A percentile compares a stretch with the other conserved stretches of the same genome.
Conservation (phyloP, 2,329 filamentous ascomycete species). For the Verticillium albo-atrum region DNA sequence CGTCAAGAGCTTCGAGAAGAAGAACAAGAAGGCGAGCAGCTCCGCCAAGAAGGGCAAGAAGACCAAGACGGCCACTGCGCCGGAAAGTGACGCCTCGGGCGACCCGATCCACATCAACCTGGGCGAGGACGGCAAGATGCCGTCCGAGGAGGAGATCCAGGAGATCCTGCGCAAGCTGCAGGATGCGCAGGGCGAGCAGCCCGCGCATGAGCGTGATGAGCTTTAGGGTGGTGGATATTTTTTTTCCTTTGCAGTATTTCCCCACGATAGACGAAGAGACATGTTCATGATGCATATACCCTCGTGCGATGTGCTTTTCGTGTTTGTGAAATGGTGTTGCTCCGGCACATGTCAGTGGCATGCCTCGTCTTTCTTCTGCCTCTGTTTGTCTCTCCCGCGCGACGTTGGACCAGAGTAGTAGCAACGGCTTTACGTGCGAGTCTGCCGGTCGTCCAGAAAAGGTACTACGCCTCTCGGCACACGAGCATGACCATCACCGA, state of each 20-base stretch:
- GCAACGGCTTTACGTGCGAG: background rate
- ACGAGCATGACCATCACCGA: background rate
- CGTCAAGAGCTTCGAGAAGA: slow-evolving; percentile 50
- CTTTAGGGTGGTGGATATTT: slow-evolving; percentile 18
- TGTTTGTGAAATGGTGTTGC: background rate
- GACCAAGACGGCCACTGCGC: slow-evolving; percentile 35
- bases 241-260: background rate
- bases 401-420: background rate
- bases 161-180: slow-evolving; percentile 38
- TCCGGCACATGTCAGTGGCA: background rate
- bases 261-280: background rate
- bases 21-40: slow-evolving; percentile 34
- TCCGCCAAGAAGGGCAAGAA: slow-evolving; percentile 40
- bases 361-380: slow-evolving; percentile 2
- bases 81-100: slow-evolving; percentile 32
- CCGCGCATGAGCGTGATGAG: slow-evolving; percentile 27
- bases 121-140: slow-evolving; percentile 18
- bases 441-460: background rate
- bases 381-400: background rate
- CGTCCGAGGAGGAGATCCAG: slow-evolving; percentile 44
- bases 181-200: slow-evolving; percentile 23
- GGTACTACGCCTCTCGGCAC: background rate
- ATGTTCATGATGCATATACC: background rate
- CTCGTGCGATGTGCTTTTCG: background rate
- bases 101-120: slow-evolving; percentile 34